Evolutionary conservation across 768 basidiomycete genomes (phyloP).

Genomic region (Rhodocollybia butyracea): DNA sequence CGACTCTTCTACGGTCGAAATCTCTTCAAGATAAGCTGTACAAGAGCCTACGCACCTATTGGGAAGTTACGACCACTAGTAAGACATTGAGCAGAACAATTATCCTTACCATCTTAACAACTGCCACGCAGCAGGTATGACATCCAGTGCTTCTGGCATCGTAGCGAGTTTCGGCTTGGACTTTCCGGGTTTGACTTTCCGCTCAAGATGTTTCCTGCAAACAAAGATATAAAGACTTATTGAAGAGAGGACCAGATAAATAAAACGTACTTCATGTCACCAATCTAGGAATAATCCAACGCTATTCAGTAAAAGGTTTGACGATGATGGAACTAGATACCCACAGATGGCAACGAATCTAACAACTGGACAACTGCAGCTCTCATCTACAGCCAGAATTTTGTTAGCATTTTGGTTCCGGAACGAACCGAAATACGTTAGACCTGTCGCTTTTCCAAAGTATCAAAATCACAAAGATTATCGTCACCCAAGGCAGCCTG

Average conservation of each 20-base stretch:
- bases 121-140: conserved; percentile 63
- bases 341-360: conserved; percentile 46
- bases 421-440: conserved; percentile 7
- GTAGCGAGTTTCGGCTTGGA: conserved; percentile 53
- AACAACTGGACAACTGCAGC: conserved; percentile 39
- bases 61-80: not conserved
- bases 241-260: not conserved
- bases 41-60: conserved; percentile 68
- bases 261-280: conserved; percentile 46
- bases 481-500: conserved; percentile 22
- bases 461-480: conserved; percentile 52
- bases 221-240: not conserved
- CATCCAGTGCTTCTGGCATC: conserved; percentile 32
- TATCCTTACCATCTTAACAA: conserved; percentile 54
- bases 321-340: conserved; percentile 12
- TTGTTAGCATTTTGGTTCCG: not conserved
- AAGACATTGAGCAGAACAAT: not conserved
- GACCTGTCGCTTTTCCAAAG: conserved; percentile 34
- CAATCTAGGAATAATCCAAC: conserved; percentile 30
- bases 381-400: conserved; percentile 40
- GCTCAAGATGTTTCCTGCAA: conserved; percentile 41
- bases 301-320: not conserved
- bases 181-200: conserved; percentile 47
- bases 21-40: conserved; percentile 67
- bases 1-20: conserved; percentile 49